These are phyloP conservation scores for Achlya hypogyna DNA, from an alignment of 352 stramenopile genomes.

Conservation along the genomic window DNA sequence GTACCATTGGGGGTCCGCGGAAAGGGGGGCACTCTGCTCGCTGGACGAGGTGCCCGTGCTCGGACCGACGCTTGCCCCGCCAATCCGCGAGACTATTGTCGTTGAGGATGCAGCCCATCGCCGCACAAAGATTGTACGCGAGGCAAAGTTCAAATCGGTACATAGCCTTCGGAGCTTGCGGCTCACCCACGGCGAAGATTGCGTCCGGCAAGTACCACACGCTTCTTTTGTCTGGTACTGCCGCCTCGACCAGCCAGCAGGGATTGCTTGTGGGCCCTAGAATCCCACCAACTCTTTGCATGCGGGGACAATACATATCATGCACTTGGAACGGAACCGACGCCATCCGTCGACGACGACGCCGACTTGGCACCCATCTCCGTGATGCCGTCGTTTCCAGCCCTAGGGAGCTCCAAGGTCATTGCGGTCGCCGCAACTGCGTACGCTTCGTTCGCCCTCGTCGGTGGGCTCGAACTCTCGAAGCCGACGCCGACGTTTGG, in stretches of 20 bases:
- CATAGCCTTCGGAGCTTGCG: not conserved
- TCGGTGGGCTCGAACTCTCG: slow-evolving; percentile 30
- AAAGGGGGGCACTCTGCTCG: slow-evolving; percentile 37
- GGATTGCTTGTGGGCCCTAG: too few relatives aligned
- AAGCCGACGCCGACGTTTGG: not conserved
- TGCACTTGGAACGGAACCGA: slow-evolving; percentile 28
- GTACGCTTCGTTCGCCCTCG: slow-evolving; percentile 57
- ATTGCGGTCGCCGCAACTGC: slow-evolving; percentile 42
- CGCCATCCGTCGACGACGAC: slow-evolving; percentile 23
- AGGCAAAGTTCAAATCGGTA: slow-evolving; percentile 59
- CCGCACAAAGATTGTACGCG: slow-evolving; percentile 36
- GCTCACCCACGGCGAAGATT: slow-evolving; percentile 26
- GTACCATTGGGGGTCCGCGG: slow-evolving; percentile 50
- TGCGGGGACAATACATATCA: slow-evolving; percentile 62
- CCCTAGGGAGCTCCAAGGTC: not conserved
- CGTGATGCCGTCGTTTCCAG: slow-evolving; percentile 31
- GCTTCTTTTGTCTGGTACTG: slow-evolving; percentile 32
- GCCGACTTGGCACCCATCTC: not conserved
- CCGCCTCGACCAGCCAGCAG: too few relatives aligned
- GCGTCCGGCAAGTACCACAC: slow-evolving; percentile 69
- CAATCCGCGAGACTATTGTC: slow-evolving; percentile 40
- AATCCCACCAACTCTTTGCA: slow-evolving; percentile 55
- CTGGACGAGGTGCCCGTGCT: not conserved
- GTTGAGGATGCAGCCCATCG: slow-evolving; percentile 34
- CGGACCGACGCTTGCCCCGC: slow-evolving; percentile 31